phyloP scores from a whole-genome alignment of 2,329 filamentous ascomycete genomes.

The Clathrospora elynae region DNA sequence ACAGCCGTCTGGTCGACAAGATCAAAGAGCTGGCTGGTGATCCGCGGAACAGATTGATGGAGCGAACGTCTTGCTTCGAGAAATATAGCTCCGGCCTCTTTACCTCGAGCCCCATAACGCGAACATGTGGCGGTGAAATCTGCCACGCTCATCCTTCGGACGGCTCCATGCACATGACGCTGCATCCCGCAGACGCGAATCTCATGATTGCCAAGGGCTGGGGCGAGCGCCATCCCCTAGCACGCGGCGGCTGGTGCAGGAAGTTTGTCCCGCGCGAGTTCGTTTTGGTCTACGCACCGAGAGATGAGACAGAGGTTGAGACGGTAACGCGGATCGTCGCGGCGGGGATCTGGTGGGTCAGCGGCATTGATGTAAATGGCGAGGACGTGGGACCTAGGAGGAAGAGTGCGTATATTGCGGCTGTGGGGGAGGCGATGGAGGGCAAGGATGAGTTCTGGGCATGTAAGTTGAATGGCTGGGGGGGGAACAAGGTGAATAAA shows the following conservation, averaged over 20 bases:
- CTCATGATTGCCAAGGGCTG: slow-evolving; percentile 75
- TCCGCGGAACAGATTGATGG: slow-evolving; percentile 37
- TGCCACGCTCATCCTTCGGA: slow-evolving; percentile 80
- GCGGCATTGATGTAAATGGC: slow-evolving; percentile 44
- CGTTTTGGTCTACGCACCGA: slow-evolving; percentile 80
- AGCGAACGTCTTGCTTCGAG: slow-evolving; percentile 76
- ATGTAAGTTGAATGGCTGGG: slow-evolving; percentile 35
- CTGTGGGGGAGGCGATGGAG: slow-evolving; percentile 24
- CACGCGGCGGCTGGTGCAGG: slow-evolving; percentile 67
- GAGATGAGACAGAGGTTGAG: slow-evolving; percentile 69
- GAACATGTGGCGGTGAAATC: slow-evolving; percentile 78
- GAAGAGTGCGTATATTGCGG: slow-evolving; percentile 32
- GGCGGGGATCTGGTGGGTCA: slow-evolving; percentile 73
- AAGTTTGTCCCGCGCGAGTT: slow-evolving; percentile 76
- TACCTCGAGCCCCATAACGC: slow-evolving; percentile 66
- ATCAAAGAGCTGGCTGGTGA: slow-evolving; percentile 32
- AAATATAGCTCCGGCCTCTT: slow-evolving; percentile 82
- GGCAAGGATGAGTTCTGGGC: slow-evolving; percentile 32
- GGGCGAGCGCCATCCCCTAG: slow-evolving; percentile 72
- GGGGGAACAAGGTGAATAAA: slow-evolving; percentile 29
- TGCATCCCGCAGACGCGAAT: slow-evolving; percentile 78
- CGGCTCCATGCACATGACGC: slow-evolving; percentile 75
- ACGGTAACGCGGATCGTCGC: slow-evolving; percentile 71
- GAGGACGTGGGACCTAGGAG: slow-evolving; percentile 25
- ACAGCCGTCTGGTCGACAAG: slow-evolving; percentile 32